These are phyloP conservation scores for Coemansia umbellata DNA, from an alignment of 192 early-diverging fungal genomes.

Conservation along the genomic window DNA sequence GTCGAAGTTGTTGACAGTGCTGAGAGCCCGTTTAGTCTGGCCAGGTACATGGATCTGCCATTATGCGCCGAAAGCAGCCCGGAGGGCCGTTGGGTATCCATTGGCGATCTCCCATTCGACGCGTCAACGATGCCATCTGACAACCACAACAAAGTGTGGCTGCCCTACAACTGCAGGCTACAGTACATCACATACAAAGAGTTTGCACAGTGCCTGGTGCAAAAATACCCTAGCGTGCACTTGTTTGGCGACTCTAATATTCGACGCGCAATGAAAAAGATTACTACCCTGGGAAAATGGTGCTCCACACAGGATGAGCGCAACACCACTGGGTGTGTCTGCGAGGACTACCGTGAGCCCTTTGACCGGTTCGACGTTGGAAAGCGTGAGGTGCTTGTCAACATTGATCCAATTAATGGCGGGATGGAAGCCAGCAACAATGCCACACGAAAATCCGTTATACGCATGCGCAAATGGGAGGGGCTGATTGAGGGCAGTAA, in stretches of 20 bases:
- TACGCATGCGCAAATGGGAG: slow-evolving; percentile 49
- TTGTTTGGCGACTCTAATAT: slow-evolving; percentile 54
- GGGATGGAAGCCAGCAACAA: slow-evolving; percentile 5
- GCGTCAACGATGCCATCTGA: slow-evolving; percentile 12
- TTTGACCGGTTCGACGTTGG: slow-evolving; percentile 17
- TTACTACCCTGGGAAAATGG: slow-evolving; percentile 48
- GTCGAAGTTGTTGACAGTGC: slow-evolving; percentile 2
- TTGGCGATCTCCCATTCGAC: slow-evolving; percentile 6
- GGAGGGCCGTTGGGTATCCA: slow-evolving; percentile 48
- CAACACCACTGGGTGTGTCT: slow-evolving; percentile 23
- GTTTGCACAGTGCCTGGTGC: slow-evolving; percentile 31
- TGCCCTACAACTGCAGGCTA: slow-evolving; percentile 49
- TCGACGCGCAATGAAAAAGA: slow-evolving; percentile 49
- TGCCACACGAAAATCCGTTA: background rate
- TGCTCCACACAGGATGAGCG: slow-evolving; percentile 10
- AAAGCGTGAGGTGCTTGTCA: slow-evolving; percentile 4
- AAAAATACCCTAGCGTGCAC: slow-evolving; percentile 36
- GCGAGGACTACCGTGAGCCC: slow-evolving; percentile 46
- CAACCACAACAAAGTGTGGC: slow-evolving; percentile 43
- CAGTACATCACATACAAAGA: slow-evolving; percentile 30
- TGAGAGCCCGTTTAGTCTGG: slow-evolving; percentile 9
- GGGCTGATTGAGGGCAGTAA: slow-evolving; percentile 39
- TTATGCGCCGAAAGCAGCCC: slow-evolving; percentile 32
- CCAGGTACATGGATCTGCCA: slow-evolving; percentile 38
- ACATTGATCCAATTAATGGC: slow-evolving; percentile 10